Base-by-base conservation (phyloP, 768 basidiomycete genomes). In the Tylopilus felleus region DNA sequence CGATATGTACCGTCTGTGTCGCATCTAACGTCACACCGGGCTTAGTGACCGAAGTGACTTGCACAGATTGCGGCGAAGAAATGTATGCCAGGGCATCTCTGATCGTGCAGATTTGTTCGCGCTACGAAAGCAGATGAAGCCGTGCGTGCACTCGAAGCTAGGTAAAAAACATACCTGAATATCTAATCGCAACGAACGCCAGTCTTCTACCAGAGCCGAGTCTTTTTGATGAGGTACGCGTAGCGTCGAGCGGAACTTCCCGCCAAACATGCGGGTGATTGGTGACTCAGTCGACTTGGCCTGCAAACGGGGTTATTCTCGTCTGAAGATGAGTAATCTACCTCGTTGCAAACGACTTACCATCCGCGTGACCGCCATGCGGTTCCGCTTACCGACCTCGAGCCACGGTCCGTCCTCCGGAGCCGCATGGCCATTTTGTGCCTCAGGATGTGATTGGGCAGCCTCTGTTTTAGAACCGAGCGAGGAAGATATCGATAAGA, bases 201-300 rank as follows among this genome's bases (percentile, higher is more conserved):
- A 98, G 50, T 94, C 94, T 69, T 98, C 95, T 16, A 95, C 80
- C 23, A 92, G 82, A 23, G 90, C 86, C 1, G 88, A 90, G 65
- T 98, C 95, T 59, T 86, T 86, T 62, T 90, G 85, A 14, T 87
- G 83, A 1, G 92, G 91, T 8, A 85, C 85, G 38, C 83, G 81
- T 3, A 98, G 74, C 1, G 90, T 86, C 22, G 90, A 90, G 19
- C 93, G 83, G 72, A 94, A 88, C 65, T 90, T 92, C 31, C 96
- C 94, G 27, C 94, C 93, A 62, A 99, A 99, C 54, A 99, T 90
- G 23, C 88, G 77, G 0, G 92, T 90, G 49, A 99, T 89, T 0
- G 94, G 88, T 3, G 91, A 90, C 60, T 97, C 93, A 4, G 80
- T 78, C 0, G 82, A 80, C 70, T 88, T 92, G 43, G 83, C 84